Conservation (phyloP, 495 filamentous ascomycete genomes). For the Aspergillus kassunensis region DNA sequence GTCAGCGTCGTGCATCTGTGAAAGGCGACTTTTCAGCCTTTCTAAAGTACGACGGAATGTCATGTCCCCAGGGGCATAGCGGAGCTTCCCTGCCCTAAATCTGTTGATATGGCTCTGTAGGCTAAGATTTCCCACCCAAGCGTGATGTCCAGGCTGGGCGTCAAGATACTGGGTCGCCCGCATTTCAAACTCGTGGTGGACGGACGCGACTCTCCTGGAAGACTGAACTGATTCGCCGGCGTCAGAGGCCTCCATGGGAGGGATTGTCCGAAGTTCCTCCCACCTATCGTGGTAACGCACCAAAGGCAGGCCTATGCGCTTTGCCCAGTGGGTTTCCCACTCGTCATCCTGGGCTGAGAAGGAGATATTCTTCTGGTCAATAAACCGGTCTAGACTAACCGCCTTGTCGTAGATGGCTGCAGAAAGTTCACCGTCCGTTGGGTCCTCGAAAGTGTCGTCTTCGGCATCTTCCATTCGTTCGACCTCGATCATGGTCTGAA, state of each 20-base stretch:
- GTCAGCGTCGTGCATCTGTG: no score
- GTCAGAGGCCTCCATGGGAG: neutral
- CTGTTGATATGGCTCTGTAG: no score
- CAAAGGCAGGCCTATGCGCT: neutral
- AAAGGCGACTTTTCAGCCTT: no score
- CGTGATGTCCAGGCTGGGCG: no score
- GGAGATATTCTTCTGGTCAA: constrained; percentile 4
- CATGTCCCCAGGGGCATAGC: no score
- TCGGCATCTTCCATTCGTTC: neutral
- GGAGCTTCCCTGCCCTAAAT: no score
- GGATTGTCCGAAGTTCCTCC: neutral
- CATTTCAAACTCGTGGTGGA: no score
- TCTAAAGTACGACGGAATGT: no score
- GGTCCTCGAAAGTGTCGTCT: neutral
- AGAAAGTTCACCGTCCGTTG: neutral
- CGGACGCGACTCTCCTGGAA: no score
- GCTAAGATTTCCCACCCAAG: no score
- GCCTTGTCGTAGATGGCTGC: neutral
- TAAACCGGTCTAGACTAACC: neutral
- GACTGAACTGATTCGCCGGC: no score
- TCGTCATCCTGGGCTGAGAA: constrained; percentile 21
- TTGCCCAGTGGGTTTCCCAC: constrained; percentile 15
- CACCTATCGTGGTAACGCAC: neutral
- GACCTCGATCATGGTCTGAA: constrained; percentile 5
- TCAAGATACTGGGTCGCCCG: no score